phyloP scores from a whole-genome alignment of 257 asterid species.

The Nicotiana benthamiana region DNA sequence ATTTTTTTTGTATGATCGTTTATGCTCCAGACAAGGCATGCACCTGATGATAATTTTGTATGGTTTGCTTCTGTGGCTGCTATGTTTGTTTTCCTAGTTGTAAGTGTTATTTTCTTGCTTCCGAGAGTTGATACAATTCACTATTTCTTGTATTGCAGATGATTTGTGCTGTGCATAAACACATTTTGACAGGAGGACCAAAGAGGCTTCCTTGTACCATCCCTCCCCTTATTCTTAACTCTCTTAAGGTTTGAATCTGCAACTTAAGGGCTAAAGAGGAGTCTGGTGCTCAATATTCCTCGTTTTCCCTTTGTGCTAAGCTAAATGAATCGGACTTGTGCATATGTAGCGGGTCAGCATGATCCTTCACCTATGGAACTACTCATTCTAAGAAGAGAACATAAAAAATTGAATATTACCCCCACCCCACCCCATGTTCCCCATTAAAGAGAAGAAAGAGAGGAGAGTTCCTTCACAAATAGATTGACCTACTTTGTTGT shows the following conservation, averaged over 20 bases:
- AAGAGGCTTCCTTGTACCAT: slow-evolving; percentile 85
- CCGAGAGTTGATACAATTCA: background rate
- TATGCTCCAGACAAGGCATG: background rate
- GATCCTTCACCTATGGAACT: background rate
- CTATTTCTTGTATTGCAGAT: slow-evolving; percentile 47
- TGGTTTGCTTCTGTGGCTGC: background rate
- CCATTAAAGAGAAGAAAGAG: background rate
- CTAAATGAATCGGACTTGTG: background rate
- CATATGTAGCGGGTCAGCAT: background rate
- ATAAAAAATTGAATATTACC: background rate
- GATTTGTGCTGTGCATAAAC: slow-evolving; percentile 75
- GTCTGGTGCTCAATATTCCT: background rate
- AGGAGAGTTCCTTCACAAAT: background rate
- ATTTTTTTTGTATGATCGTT: background rate
- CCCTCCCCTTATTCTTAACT: slow-evolving; percentile 83
- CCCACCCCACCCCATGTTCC: background rate
- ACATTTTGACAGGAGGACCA: slow-evolving; percentile 78
- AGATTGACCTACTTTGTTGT: slow-evolving; percentile 6
- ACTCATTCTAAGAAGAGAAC: background rate
- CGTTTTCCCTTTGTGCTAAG: background rate
- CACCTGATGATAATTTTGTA: background rate
- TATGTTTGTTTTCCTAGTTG: background rate
- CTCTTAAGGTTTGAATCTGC: slow-evolving; percentile 58
- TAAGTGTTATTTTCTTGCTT: background rate
- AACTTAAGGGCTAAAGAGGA: background rate